Base-by-base conservation (phyloP, 2,329 filamentous ascomycete species). In the Cladosporium sphaerospermum region DNA sequence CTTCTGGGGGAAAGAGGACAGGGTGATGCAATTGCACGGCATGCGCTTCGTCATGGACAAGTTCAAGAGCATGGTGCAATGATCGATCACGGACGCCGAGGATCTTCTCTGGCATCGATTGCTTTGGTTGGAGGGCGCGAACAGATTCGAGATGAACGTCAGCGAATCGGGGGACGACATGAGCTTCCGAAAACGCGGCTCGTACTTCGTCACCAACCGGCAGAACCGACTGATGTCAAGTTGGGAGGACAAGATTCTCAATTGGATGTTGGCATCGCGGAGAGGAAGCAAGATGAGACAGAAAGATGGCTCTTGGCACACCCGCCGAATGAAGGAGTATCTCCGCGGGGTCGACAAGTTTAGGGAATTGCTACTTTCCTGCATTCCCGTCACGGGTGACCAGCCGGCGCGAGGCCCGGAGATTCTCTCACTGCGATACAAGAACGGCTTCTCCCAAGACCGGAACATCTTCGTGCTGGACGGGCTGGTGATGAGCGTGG, bases 21-120 rank as follows among this genome's bases (percentile, higher is more conserved):
- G 33, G 33, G 33, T 36, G n/a, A 36, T 36, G n/a, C n/a, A 36
- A 8, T 8, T 36, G 9, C n/a, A 36, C n/a, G n/a, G 33, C 33
- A 9, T 9, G 9, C n/a, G n/a, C n/a, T 4, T 36, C 33, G 33
- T 55, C n/a, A 34, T 63, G 16, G 23, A 45, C 28, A 49, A 49
- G 28, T 62, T 63, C 53, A 40, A 45, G 45, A 52, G 40, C 41
- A 61, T 61, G 39, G 56, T 57, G 40, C 28, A 54, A 39, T 42
- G 53, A 37, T 37, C 58, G 19, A 52, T 58, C 36, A 53, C 44
- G 9, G 28, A 62, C 47, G 50, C 54, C 23, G 52, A 57, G 48
- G 44, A 57, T 8, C 54, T 37, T 48, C 52, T 62, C 13, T 62
- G 44, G 53, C 32, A 45, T 45, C 37, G 59, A 47, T 48, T 62